These are phyloP conservation scores for Amanita rubescens DNA, from an alignment of 768 basidiomycete species.

Conservation along the genomic window DNA sequence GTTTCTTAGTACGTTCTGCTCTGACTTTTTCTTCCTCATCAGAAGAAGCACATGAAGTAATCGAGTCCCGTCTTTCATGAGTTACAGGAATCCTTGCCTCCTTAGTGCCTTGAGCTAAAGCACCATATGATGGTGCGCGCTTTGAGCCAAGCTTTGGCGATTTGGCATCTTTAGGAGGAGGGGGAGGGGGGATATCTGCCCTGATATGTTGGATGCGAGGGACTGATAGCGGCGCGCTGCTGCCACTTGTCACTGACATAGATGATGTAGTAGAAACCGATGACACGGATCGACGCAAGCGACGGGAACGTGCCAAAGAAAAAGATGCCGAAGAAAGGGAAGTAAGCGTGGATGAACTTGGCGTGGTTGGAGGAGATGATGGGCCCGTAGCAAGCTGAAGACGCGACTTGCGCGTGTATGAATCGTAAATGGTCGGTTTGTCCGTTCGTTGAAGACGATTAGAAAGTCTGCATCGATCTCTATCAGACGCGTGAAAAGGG, in stretches of 20 bases:
- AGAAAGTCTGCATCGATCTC: slow-evolving; percentile 40
- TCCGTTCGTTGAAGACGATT: slow-evolving; percentile 61
- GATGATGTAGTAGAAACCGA: slow-evolving; percentile 39
- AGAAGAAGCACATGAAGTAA: slow-evolving; percentile 43
- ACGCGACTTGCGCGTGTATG: slow-evolving; percentile 44
- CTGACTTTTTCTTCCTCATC: slow-evolving; percentile 73
- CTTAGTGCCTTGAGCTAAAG: slow-evolving; percentile 23
- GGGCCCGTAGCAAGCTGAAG: slow-evolving; percentile 18
- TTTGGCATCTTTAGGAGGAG: slow-evolving; percentile 25
- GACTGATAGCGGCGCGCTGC: slow-evolving; percentile 29
- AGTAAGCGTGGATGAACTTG: slow-evolving; percentile 57
- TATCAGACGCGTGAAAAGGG: slow-evolving; percentile 8
- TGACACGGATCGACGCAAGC: slow-evolving; percentile 38
- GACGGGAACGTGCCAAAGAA: slow-evolving; percentile 27
- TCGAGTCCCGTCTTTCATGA: slow-evolving; percentile 27
- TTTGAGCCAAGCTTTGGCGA: slow-evolving; percentile 30
- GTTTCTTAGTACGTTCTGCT: slow-evolving; percentile 54
- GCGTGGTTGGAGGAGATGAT: slow-evolving; percentile 45
- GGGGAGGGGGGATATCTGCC: slow-evolving; percentile 20
- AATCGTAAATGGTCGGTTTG: slow-evolving; percentile 45
- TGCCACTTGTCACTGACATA: slow-evolving; percentile 31
- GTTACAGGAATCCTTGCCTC: slow-evolving; percentile 4
- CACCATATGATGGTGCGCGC: slow-evolving; percentile 55
- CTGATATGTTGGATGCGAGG: slow-evolving; percentile 47
- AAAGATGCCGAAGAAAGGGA: slow-evolving; percentile 33